These are phyloP conservation scores for Phytophthora macrochlamydospora DNA, from an alignment of 352 stramenopile species.

Conservation along the genomic window DNA sequence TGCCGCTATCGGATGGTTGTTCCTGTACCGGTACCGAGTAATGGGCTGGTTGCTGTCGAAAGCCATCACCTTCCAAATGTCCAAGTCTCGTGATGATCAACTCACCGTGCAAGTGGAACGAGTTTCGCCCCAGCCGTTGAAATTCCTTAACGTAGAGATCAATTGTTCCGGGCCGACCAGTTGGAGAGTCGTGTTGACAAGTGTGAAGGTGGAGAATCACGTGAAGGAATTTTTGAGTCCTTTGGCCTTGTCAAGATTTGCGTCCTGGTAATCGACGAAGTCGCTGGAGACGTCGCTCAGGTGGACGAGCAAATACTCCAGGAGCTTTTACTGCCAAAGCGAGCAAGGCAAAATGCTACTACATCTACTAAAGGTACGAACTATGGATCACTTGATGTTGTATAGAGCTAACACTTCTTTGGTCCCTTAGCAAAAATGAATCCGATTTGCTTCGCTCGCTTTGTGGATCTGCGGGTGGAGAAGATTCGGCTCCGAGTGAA, in stretches of 20 bases:
- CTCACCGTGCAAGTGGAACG: slow-evolving; percentile 46
- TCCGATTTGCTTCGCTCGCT: slow-evolving; percentile 62
- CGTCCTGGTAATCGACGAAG: slow-evolving; percentile 55
- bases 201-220: slow-evolving; percentile 51
- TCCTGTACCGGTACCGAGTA: slow-evolving; percentile 62
- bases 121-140: slow-evolving; percentile 48
- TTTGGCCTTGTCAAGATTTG: slow-evolving; percentile 80
- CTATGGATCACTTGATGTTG: neutral
- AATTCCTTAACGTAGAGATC: slow-evolving; percentile 56
- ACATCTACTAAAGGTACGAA: slow-evolving; percentile 12
- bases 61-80: slow-evolving; percentile 41
- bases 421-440: slow-evolving; percentile 32
- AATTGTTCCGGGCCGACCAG: slow-evolving; percentile 18
- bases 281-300: slow-evolving; percentile 38
- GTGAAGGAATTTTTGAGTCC: slow-evolving; percentile 74
- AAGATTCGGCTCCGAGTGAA: slow-evolving; percentile 41
- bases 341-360: slow-evolving; percentile 1
- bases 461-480: slow-evolving; percentile 59
- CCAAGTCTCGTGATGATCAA: slow-evolving; percentile 19
- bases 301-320: slow-evolving; percentile 46
- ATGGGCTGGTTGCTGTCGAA: slow-evolving; percentile 59
- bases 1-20: slow-evolving; percentile 43
- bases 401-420: too few relatives aligned
- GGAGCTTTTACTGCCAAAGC: slow-evolving; percentile 23
- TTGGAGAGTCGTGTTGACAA: slow-evolving; percentile 54